Conservation (phyloP, 2,329 filamentous ascomycete species). For the Sclerotinia subarctica region DNA sequence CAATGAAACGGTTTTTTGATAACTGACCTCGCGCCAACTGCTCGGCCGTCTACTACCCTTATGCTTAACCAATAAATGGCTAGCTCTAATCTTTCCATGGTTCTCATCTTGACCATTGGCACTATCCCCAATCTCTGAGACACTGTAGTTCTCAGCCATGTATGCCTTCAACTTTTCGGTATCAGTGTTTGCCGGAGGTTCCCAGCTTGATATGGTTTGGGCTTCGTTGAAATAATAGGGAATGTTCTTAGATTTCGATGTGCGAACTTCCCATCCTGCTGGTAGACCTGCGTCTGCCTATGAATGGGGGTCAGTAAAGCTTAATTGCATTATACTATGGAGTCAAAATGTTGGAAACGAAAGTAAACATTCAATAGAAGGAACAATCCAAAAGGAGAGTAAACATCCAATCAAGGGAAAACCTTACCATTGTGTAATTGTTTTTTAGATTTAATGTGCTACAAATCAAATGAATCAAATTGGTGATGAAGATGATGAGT, state of each 20-base stretch:
- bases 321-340: not conserved
- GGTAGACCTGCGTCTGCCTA: slow-evolving; percentile 78
- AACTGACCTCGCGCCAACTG: slow-evolving; percentile 77
- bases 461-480: not conserved
- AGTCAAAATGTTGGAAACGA: not conserved
- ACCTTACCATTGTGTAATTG: slow-evolving; percentile 18
- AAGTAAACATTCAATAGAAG: not conserved
- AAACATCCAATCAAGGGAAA: slow-evolving; percentile 2
- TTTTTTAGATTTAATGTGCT: not conserved
- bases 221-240: slow-evolving; percentile 95
- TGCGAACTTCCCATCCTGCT: slow-evolving; percentile 88
- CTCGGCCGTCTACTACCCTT: slow-evolving; percentile 80
- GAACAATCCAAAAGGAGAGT: not conserved
- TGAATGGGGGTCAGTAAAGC: slow-evolving; percentile 6
- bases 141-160: slow-evolving; percentile 85
- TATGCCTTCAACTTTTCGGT: slow-evolving; percentile 89
- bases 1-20: not conserved
- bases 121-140: slow-evolving; percentile 43
- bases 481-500: not conserved
- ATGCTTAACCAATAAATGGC: slow-evolving; percentile 93
- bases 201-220: slow-evolving; percentile 91
- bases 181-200: slow-evolving; percentile 83
- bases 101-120: slow-evolving; percentile 40
- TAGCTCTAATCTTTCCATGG: slow-evolving; percentile 86
- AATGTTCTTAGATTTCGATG: slow-evolving; percentile 97